Evolutionary conservation across 2,329 filamentous ascomycete genomes (phyloP).

Genomic region (Fusarium nanum): DNA sequence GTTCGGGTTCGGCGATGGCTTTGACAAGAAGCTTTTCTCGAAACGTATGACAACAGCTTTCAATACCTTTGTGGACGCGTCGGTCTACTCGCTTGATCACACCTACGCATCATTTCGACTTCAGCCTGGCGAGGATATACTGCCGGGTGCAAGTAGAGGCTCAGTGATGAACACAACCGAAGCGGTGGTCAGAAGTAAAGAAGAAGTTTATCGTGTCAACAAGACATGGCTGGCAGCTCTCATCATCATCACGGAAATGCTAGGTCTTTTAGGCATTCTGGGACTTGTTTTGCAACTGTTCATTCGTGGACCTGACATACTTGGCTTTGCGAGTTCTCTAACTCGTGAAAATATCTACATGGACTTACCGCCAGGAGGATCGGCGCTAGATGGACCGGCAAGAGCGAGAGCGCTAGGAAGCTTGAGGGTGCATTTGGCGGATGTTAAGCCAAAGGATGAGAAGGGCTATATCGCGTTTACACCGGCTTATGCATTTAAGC

Average conservation of each 20-base stretch:
- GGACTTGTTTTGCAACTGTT: neutral
- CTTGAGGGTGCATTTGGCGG: constrained; percentile 15
- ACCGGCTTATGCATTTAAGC: too few relatives aligned
- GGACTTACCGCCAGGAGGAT: constrained; percentile 4
- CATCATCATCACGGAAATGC: constrained; percentile 3
- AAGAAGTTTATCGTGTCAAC: accelerated
- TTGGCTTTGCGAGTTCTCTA: constrained; percentile 25
- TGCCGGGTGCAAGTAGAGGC: accelerated
- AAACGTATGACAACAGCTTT: accelerated
- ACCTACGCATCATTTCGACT: too few relatives aligned
- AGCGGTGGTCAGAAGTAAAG: accelerated
- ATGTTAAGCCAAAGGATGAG: neutral
- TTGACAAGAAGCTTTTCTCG: too few relatives aligned
- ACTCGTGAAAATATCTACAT: constrained; percentile 21
- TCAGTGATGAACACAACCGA: too few relatives aligned
- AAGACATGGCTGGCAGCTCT: constrained; percentile 1
- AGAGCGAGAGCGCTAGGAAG: constrained; percentile 4
- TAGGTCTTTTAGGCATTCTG: neutral
- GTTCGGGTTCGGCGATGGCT: accelerated
- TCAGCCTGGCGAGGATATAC: too few relatives aligned
- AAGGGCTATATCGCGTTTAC: constrained; percentile 14
- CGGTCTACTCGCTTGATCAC: accelerated
- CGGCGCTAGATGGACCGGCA: constrained; percentile 8
- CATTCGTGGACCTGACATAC: constrained; percentile 20
- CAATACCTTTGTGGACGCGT: too few relatives aligned